Evolutionary conservation across 2,329 filamentous ascomycete species (phyloP), one percentile per base, ranked within the genome.

Genomic region (Aspergillus arachidicola): DNA sequence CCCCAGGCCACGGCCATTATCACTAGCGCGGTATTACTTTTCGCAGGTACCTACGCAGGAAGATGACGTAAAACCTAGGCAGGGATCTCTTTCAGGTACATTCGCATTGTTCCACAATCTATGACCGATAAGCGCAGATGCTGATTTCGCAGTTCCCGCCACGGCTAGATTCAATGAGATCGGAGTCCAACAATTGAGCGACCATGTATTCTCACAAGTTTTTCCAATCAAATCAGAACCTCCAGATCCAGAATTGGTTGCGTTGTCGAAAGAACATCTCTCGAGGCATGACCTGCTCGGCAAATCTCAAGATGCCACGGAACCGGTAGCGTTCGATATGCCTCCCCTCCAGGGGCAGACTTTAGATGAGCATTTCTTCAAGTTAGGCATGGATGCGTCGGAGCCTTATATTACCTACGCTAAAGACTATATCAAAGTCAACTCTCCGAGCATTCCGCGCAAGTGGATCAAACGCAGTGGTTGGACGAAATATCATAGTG

Each of bases 361-460:
- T 0, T 83, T 99, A 12, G 95, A 99, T 76, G 94, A 98, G 75
- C 96, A 99, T 79, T 99, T 99, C 73, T 84, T 93, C 80, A 93
- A 88, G 74, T 85, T 99, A 11, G 96, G 94, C 28, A 84, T 90
- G 75, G 93, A 97, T 75, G 89, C 90, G 50, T 92, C 93, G 5
- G 92, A 97, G 69, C 94, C 95, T 0, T 97, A 91, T 71, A 78
- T 98, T 51, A 83, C 82, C 6, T 81, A 88, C 66, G 91, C 94
- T 1, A 95, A 92, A 73, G 81, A 88, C 43, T 96, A 96, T 73
- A 86, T 91, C 0, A 81, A 81, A 66, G 83, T 82, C 0, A 84
- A 85, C 57, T 81, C 85, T 30, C 87, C 87, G 0, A 84, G 74
- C 76, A 87, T 79, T 76, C 90, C 79, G 79, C 88, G 86, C 45